Evolutionary conservation across 495 filamentous ascomycete genomes (phyloP).

Genomic region (Trichoderma virens): DNA sequence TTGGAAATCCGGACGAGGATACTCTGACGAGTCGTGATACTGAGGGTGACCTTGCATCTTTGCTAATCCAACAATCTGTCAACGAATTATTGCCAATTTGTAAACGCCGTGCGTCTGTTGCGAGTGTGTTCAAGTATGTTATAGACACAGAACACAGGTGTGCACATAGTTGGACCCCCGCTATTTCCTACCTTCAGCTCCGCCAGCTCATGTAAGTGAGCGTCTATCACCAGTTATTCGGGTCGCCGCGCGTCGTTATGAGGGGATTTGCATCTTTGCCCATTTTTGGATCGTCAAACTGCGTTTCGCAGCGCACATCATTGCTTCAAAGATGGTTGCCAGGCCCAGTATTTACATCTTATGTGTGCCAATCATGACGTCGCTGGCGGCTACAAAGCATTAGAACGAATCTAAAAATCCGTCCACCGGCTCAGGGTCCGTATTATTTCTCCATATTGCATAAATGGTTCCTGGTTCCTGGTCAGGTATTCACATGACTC

Average conservation of each 20-base stretch:
- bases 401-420: background rate
- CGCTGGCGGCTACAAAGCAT: background rate
- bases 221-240: background rate
- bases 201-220: too few species aligned
- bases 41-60: background rate
- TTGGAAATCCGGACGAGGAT: constrained; percentile 47
- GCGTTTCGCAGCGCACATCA: background rate
- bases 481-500: background rate
- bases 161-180: too few species aligned
- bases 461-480: background rate
- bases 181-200: too few species aligned
- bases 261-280: background rate
- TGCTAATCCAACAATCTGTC: background rate
- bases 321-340: background rate
- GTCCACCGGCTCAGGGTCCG: too few species aligned
- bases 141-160: too few species aligned
- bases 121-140: too few species aligned
- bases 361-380: background rate
- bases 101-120: background rate
- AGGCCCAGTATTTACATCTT: background rate
- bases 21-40: constrained; percentile 12
- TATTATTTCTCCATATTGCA: too few species aligned
- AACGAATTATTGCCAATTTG: background rate
- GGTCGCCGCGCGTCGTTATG: background rate
- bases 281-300: background rate